Percentiles rank a stretch among this genome's conserved stretches.
These are phyloP conservation scores for Ascochyta pisi DNA, from an alignment of 2,329 filamentous ascomycete genomes.

Conservation along the genomic window DNA sequence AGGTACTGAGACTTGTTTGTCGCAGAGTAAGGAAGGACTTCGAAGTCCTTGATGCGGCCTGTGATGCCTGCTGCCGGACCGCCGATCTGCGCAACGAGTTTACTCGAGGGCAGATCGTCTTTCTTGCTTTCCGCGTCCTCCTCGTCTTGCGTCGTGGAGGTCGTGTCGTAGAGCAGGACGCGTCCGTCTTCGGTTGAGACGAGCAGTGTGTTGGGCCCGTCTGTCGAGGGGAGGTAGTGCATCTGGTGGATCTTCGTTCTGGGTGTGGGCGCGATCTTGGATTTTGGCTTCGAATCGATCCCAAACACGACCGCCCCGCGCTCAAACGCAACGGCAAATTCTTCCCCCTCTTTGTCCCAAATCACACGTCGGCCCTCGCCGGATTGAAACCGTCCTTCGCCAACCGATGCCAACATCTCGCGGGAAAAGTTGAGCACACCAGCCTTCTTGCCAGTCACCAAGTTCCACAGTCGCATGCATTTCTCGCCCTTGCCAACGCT, in stretches of 20 bases:
- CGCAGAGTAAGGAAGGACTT: conserved; percentile 61
- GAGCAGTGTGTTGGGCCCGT: conserved; percentile 67
- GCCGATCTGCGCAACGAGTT: conserved; percentile 76
- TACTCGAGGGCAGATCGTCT: conserved; percentile 63
- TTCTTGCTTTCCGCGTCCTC: conserved; percentile 43
- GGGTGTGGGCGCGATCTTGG: conserved; percentile 71
- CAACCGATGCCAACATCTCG: conserved; percentile 74
- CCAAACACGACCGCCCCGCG: conserved; percentile 84
- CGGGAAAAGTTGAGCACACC: conserved; percentile 86
- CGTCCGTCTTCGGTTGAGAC: conserved; percentile 91
- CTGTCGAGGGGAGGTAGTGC: conserved; percentile 67
- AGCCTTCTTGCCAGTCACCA: conserved; percentile 95
- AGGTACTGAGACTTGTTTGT: conserved; percentile 53
- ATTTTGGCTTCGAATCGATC: conserved; percentile 83
- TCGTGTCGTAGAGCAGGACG: conserved; percentile 81
- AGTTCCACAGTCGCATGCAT: conserved; percentile 93
- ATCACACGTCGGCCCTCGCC: conserved; percentile 84
- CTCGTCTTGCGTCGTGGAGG: conserved; percentile 53
- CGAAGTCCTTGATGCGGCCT: conserved; percentile 88
- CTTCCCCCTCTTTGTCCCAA: conserved; percentile 79
- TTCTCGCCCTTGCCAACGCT: conserved; percentile 88
- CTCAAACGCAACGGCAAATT: conserved; percentile 91
- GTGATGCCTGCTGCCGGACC: conserved; percentile 72
- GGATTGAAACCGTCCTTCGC: conserved; percentile 76
- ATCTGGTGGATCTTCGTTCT: conserved; percentile 85